Percentiles rank a stretch among this genome's conserved stretches.
Evolutionary conservation across 768 basidiomycete genomes (phyloP).

Genomic region (Boletus tomentosulus): DNA sequence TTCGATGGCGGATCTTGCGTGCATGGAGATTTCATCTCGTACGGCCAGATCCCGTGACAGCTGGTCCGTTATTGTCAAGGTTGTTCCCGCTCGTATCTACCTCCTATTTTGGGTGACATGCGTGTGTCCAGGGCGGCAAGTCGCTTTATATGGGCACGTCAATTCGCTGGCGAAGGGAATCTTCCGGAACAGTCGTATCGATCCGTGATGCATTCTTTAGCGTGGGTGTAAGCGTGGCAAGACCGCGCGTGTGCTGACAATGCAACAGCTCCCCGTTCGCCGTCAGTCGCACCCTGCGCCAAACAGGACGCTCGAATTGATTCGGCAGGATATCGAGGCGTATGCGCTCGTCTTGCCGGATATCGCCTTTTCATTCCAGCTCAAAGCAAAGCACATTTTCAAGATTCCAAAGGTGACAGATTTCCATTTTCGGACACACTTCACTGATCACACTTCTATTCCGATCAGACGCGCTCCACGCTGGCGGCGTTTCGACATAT

Average conservation of each 20-base stretch:
- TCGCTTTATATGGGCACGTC: slow-evolving; percentile 69
- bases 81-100: slow-evolving; percentile 20
- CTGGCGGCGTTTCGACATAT: slow-evolving; percentile 67
- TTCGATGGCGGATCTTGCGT: slow-evolving; percentile 74
- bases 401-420: slow-evolving; percentile 62
- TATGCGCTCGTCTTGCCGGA: slow-evolving; percentile 70
- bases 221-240: slow-evolving; percentile 39
- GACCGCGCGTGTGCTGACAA: slow-evolving; percentile 4
- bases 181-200: slow-evolving; percentile 74
- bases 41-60: slow-evolving; percentile 57
- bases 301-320: slow-evolving; percentile 55
- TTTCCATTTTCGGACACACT: slow-evolving; percentile 9
- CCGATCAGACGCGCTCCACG: slow-evolving; percentile 56
- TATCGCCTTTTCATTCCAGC: slow-evolving; percentile 67
- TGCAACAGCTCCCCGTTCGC: slow-evolving; percentile 70
- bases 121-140: slow-evolving; percentile 51
- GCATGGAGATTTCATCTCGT: slow-evolving; percentile 81
- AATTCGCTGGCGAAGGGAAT: slow-evolving; percentile 68
- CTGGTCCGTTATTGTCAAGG: slow-evolving; percentile 80
- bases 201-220: slow-evolving; percentile 90
- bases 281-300: slow-evolving; percentile 64
- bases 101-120: background rate
- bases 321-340: slow-evolving; percentile 68
- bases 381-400: slow-evolving; percentile 45
- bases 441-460: slow-evolving; percentile 16